A percentile compares a stretch with the other conserved stretches of the same genome.
These are phyloP conservation scores for Aspergillus biplanus DNA, from an alignment of 495 filamentous ascomycete species.

Conservation along the genomic window DNA sequence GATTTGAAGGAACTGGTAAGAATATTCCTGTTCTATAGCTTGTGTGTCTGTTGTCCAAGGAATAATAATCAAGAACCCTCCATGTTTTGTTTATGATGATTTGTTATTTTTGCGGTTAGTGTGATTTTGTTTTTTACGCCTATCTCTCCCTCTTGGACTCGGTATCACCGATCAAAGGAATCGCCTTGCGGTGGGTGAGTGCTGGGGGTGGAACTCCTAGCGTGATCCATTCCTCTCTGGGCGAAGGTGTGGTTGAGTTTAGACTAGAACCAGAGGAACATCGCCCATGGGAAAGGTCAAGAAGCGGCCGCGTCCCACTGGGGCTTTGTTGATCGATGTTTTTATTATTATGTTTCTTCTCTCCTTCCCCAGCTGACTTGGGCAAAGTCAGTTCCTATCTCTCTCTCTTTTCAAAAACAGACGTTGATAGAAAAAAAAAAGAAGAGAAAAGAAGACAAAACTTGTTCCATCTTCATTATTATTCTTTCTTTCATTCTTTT, in stretches of 20 bases:
- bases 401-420: slow-evolving; percentile 7
- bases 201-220: slow-evolving; percentile 35
- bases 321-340: slow-evolving; percentile 32
- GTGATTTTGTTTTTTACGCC: neutral
- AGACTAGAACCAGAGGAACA: slow-evolving; percentile 27
- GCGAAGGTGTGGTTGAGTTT: slow-evolving; percentile 17
- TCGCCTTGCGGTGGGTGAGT: slow-evolving; percentile 18
- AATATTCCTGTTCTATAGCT: too few species aligned
- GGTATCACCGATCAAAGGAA: slow-evolving; percentile 18
- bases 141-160: neutral
- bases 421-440: neutral
- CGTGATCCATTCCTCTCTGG: slow-evolving; percentile 27
- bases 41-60: neutral
- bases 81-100: neutral
- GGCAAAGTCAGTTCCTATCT: slow-evolving; percentile 16
- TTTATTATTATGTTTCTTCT: slow-evolving; percentile 22
- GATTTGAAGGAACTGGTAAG: too few species aligned
- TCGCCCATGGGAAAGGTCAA: slow-evolving; percentile 20
- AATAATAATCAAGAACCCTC: neutral
- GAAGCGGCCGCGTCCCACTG: slow-evolving; percentile 25
- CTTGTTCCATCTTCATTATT: slow-evolving; percentile 31
- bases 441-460: slow-evolving; percentile 16
- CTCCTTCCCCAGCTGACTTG: slow-evolving; percentile 21
- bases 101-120: neutral
- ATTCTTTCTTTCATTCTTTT: slow-evolving; percentile 19